Conservation (phyloP, 208 protist genomes). For the Leptomonas pyrrhocoris region DNA sequence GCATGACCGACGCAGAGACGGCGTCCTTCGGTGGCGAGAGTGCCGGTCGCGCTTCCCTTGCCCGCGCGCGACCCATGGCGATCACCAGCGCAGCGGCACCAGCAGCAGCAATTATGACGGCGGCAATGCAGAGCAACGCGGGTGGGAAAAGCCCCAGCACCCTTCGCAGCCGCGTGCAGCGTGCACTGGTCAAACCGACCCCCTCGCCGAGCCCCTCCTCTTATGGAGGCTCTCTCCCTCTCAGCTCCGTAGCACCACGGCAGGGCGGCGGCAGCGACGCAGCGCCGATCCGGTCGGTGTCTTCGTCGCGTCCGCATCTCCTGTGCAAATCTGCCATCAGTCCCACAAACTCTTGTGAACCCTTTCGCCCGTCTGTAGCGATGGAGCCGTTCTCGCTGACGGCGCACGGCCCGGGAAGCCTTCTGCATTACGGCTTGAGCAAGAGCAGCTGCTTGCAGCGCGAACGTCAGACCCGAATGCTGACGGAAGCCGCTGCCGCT, state of each 20-base stretch:
- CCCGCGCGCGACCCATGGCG: conserved; percentile 1
- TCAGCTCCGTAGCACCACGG: background rate
- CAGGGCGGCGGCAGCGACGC: background rate
- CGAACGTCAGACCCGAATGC: background rate
- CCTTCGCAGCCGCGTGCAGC: background rate
- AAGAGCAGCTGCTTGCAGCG: conserved; percentile 23
- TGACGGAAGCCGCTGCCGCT: background rate
- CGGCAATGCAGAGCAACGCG: background rate
- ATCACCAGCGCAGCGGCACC: background rate
- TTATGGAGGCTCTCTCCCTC: background rate
- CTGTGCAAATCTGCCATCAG: conserved; percentile 14
- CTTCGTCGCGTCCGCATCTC: background rate
- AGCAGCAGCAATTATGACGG: background rate
- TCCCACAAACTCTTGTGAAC: background rate
- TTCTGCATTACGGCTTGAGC: conserved; percentile 11
- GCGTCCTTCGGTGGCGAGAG: conserved; percentile 9
- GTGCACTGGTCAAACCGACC: background rate
- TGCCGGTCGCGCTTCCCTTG: background rate
- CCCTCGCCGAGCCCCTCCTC: background rate
- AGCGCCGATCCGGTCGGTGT: background rate
- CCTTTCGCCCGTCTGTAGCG: background rate
- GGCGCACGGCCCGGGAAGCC: background rate
- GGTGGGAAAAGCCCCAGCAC: background rate
- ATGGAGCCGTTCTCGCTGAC: conserved; percentile 3
- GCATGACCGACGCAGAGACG: conserved; percentile 23